These are phyloP conservation scores for Sordaria brevicollis DNA, from an alignment of 495 filamentous ascomycete species.

Conservation along the genomic window DNA sequence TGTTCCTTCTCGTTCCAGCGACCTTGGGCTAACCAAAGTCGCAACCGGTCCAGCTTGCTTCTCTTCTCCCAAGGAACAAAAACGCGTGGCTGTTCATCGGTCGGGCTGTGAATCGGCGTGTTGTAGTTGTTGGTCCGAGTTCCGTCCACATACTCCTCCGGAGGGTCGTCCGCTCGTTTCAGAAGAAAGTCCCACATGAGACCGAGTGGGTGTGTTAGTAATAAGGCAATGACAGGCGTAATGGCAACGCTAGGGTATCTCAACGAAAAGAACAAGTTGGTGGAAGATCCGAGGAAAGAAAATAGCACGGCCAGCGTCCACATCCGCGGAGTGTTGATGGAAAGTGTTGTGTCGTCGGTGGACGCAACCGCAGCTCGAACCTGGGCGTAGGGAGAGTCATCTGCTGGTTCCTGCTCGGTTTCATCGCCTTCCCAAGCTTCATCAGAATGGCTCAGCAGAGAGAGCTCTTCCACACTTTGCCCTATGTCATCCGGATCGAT, in stretches of 20 bases:
- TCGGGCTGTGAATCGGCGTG: slow-evolving; percentile 6
- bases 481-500: slow-evolving; percentile 18
- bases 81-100: not conserved
- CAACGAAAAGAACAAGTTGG: slow-evolving; percentile 75
- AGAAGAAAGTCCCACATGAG: slow-evolving; percentile 64
- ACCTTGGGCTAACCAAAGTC: slow-evolving; percentile 70
- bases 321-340: slow-evolving; percentile 83
- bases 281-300: slow-evolving; percentile 67
- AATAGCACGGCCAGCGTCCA: slow-evolving; percentile 71
- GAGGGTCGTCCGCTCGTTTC: slow-evolving; percentile 50
- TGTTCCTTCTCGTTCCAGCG: slow-evolving; percentile 83
- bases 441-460: slow-evolving; percentile 6
- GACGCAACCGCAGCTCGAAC: slow-evolving; percentile 70
- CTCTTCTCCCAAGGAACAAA: slow-evolving; percentile 14
- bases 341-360: slow-evolving; percentile 59
- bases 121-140: slow-evolving; percentile 15
- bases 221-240: slow-evolving; percentile 71
- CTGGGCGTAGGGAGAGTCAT: slow-evolving; percentile 60
- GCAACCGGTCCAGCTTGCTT: slow-evolving; percentile 31
- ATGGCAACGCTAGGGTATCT: slow-evolving; percentile 81
- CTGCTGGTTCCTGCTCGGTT: slow-evolving; percentile 40
- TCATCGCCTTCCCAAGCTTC: slow-evolving; percentile 22
- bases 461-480: slow-evolving; percentile 16
- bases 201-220: slow-evolving; percentile 73
- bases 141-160: slow-evolving; percentile 50